A percentile compares a stretch with the other conserved stretches of the same genome.
Conservation (phyloP, 2,329 filamentous ascomycete genomes). For the Dothiorella sarmentorum region DNA sequence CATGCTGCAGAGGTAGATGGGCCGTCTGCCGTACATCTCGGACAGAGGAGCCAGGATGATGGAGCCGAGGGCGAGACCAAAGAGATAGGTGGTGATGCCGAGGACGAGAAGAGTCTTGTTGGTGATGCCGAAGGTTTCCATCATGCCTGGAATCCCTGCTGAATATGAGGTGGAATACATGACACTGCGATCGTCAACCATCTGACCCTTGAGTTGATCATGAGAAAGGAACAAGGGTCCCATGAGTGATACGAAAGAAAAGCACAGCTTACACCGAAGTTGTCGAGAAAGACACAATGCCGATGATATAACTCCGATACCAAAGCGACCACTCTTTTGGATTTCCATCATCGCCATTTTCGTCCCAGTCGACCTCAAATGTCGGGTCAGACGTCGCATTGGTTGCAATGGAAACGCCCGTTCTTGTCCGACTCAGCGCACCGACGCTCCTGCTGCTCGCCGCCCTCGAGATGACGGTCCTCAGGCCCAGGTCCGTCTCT, state of each 20-base stretch:
- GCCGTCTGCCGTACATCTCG: constrained; percentile 53
- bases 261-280: constrained; percentile 46
- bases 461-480: not conserved
- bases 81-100: constrained; percentile 50
- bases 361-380: constrained; percentile 72
- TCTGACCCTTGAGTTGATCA: not conserved
- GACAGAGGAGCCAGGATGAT: constrained; percentile 55
- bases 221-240: not conserved
- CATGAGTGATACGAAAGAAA: constrained; percentile 20
- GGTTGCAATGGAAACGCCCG: constrained; percentile 26
- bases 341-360: constrained; percentile 57
- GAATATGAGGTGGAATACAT: constrained; percentile 79
- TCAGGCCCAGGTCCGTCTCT: constrained; percentile 1
- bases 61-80: constrained; percentile 50
- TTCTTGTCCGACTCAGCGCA: not conserved
- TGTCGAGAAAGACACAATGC: constrained; percentile 56
- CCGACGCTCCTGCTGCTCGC: constrained; percentile 1
- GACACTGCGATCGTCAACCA: constrained; percentile 39
- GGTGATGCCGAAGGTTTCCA: constrained; percentile 53
- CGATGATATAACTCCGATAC: constrained; percentile 54
- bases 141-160: constrained; percentile 65
- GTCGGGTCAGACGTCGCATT: constrained; percentile 48
- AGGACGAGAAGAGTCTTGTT: constrained; percentile 45
- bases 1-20: constrained; percentile 49
- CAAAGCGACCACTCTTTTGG: constrained; percentile 66